phyloP scores from a whole-genome alignment of 1,284 basidiomycete species.

The Ceratobasidium sp. region DNA sequence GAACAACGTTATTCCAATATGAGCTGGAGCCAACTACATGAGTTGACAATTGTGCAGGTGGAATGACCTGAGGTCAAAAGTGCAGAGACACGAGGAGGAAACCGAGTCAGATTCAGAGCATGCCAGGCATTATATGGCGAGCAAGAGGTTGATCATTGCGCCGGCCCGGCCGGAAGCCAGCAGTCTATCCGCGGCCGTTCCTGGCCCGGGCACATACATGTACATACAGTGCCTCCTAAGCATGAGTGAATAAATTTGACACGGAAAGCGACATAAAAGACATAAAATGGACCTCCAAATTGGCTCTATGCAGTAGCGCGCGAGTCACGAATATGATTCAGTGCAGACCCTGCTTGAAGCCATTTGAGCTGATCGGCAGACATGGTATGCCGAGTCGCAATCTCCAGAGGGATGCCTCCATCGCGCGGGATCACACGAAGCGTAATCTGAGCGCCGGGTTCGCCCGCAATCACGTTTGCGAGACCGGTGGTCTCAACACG shows the following conservation, averaged over 20 bases:
- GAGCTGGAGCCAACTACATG: neutral
- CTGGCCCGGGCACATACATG: constrained; percentile 16
- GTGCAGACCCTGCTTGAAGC: constrained; percentile 83
- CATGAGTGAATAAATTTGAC: neutral
- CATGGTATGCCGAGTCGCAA: constrained; percentile 86
- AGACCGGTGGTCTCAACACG: constrained; percentile 62
- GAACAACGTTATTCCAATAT: constrained; percentile 12
- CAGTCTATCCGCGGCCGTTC: constrained; percentile 1
- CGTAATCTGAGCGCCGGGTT: constrained; percentile 59
- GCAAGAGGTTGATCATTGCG: neutral
- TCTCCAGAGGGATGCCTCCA: constrained; percentile 65
- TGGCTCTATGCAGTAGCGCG: constrained; percentile 1
- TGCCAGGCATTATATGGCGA: constrained; percentile 9
- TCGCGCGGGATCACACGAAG: constrained; percentile 73
- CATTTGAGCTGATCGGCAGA: constrained; percentile 87
- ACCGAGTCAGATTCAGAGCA: neutral
- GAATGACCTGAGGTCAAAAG: neutral
- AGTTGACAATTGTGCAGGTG: neutral
- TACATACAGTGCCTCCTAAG: constrained; percentile 1
- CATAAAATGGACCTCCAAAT: neutral
- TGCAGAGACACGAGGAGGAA: neutral
- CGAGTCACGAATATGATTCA: constrained; percentile 70
- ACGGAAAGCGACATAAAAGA: neutral
- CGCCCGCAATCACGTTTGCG: constrained; percentile 60
- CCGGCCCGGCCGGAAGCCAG: constrained; percentile 36